A percentile compares a stretch with the other conserved stretches of the same genome.
These are phyloP conservation scores for Gloeopeniophorella convolvens DNA, from an alignment of 768 basidiomycete genomes.

Conservation along the genomic window DNA sequence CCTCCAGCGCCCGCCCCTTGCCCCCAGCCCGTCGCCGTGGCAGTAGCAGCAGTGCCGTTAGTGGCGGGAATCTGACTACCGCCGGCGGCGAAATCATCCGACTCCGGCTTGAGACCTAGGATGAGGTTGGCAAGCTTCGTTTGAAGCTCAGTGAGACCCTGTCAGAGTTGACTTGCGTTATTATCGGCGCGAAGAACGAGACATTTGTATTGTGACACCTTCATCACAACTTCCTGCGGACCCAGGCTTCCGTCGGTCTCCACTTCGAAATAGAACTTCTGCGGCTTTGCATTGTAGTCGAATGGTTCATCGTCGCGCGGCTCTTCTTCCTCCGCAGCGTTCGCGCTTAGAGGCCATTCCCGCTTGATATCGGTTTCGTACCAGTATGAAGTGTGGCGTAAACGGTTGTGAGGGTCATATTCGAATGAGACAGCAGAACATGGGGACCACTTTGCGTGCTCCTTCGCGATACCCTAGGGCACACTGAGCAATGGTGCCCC, in stretches of 20 bases:
- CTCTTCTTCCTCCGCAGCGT: constrained; percentile 77
- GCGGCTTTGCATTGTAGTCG: constrained; percentile 82
- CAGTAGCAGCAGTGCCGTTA: constrained; percentile 9
- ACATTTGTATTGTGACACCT: constrained; percentile 37
- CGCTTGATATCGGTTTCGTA: constrained; percentile 70
- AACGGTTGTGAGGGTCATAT: constrained; percentile 96
- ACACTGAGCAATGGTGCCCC: neutral
- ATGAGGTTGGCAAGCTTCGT: constrained; percentile 76
- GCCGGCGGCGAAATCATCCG: constrained; percentile 41
- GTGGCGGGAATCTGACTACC: constrained; percentile 8
- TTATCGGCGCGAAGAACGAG: neutral
- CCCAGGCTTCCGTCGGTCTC: constrained; percentile 89
- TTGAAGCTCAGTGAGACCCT: constrained; percentile 77
- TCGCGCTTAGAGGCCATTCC: constrained; percentile 91
- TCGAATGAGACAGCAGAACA: constrained; percentile 93
- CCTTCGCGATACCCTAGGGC: constrained; percentile 90
- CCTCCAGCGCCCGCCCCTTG: constrained; percentile 1
- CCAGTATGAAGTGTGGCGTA: constrained; percentile 95
- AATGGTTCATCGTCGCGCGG: constrained; percentile 78
- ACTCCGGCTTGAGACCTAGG: constrained; percentile 52
- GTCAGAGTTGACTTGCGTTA: constrained; percentile 3
- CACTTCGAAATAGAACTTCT: constrained; percentile 89
- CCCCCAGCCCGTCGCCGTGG: constrained; percentile 15
- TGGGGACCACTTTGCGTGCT: constrained; percentile 99
- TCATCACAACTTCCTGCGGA: constrained; percentile 86